phyloP scores from a whole-genome alignment of 306 rosid genomes.

The Glycine latifolia region DNA sequence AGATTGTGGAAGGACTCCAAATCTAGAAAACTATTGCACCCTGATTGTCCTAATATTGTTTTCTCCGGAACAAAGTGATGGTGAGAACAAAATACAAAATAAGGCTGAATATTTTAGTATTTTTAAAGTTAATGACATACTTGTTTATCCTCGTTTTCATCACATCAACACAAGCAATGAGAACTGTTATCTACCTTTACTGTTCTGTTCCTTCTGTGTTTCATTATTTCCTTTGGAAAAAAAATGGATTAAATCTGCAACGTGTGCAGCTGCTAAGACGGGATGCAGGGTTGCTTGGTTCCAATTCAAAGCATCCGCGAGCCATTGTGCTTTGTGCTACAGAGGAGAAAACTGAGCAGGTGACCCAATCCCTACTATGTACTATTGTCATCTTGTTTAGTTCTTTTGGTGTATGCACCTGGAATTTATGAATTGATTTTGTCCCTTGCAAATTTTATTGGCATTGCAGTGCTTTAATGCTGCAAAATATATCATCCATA shows the following conservation, averaged over 20 bases:
- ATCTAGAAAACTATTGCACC: not conserved
- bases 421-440: conserved; percentile 37
- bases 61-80: not conserved
- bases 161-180: not conserved
- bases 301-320: conserved; percentile 72
- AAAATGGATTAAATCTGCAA: not conserved
- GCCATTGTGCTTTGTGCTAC: conserved; percentile 86
- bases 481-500: conserved; percentile 70
- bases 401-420: conserved; percentile 6
- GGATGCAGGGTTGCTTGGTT: conserved; percentile 59
- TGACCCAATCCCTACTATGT: conserved; percentile 7
- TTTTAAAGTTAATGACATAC: not conserved
- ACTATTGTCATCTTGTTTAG: conserved; percentile 18
- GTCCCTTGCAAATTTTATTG: conserved; percentile 33
- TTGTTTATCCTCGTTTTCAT: conserved; percentile 1
- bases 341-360: conserved; percentile 86
- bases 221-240: not conserved
- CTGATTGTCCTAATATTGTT: not conserved
- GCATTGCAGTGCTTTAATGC: conserved; percentile 77
- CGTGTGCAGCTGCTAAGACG: conserved; percentile 69
- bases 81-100: not conserved
- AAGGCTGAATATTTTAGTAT: not conserved
- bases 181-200: not conserved
- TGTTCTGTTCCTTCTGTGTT: conserved; percentile 9
- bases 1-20: not conserved